Conservation (phyloP, 257 asterid genomes). For the Solanum pinnatisectum region DNA sequence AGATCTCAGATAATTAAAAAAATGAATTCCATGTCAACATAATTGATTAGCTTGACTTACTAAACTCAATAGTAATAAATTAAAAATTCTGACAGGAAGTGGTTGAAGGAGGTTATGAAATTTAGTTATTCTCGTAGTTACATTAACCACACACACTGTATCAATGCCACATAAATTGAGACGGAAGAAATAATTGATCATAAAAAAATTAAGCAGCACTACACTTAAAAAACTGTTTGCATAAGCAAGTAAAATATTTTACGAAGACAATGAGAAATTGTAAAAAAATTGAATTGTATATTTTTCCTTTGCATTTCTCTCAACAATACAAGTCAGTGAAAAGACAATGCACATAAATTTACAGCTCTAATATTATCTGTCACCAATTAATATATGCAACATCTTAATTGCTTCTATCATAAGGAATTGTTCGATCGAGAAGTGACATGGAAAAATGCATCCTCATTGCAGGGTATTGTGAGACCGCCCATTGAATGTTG, state of each 20-base stretch:
- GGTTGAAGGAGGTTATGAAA: too few relatives aligned
- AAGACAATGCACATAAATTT: background rate
- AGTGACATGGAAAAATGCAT: background rate
- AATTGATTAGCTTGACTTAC: background rate
- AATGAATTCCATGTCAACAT: background rate
- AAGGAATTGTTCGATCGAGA: background rate
- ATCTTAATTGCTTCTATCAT: background rate
- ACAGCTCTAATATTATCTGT: background rate
- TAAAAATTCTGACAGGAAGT: background rate
- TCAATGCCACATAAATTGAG: too few relatives aligned
- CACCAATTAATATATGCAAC: too few relatives aligned
- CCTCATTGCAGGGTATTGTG: background rate
- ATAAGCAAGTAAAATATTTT: too few relatives aligned
- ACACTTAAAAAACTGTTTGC: too few relatives aligned
- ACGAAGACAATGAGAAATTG: too few relatives aligned
- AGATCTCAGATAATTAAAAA: background rate
- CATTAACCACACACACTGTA: too few relatives aligned
- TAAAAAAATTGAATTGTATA: background rate
- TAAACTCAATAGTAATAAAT: background rate
- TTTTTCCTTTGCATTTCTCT: background rate
- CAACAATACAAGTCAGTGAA: background rate
- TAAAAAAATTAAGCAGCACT: too few relatives aligned
- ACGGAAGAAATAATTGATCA: too few relatives aligned
- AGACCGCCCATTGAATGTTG: conserved; percentile 9
- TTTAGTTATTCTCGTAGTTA: too few relatives aligned